These are phyloP conservation scores for Aspergillus hancockii DNA, from an alignment of 495 filamentous ascomycete genomes.

Conservation along the genomic window DNA sequence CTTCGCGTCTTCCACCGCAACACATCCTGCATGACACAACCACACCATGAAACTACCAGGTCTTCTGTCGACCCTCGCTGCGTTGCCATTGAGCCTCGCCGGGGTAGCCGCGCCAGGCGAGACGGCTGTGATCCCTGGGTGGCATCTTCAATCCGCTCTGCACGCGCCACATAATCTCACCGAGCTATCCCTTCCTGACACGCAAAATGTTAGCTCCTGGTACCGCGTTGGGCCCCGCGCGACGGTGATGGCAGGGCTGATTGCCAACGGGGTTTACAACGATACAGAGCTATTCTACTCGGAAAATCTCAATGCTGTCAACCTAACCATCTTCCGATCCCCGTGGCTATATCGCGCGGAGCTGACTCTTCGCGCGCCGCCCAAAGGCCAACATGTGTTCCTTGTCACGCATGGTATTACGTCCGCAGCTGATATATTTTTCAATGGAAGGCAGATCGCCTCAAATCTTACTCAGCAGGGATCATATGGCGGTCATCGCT, in stretches of 20 bases:
- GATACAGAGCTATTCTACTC: conserved; percentile 61
- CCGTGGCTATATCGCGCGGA: conserved; percentile 66
- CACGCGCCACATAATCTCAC: conserved; percentile 35
- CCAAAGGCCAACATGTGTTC: conserved; percentile 46
- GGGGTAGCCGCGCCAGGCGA: conserved; percentile 32
- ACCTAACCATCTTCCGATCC: conserved; percentile 50
- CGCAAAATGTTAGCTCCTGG: conserved; percentile 49
- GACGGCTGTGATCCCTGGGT: conserved; percentile 49
- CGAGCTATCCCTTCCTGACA: conserved; percentile 44
- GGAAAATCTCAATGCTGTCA: conserved; percentile 43
- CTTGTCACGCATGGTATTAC: conserved; percentile 61
- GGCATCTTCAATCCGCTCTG: conserved; percentile 56
- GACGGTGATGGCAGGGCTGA: conserved; percentile 60
- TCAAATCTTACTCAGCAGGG: conserved; percentile 51
- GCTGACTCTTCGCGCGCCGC: conserved; percentile 39
- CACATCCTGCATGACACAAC: neutral
- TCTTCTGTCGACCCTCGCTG: neutral
- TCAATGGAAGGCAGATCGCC: conserved; percentile 59
- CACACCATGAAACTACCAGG: neutral
- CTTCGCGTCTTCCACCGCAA: neutral
- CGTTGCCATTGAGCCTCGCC: neutral
- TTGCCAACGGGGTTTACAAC: conserved; percentile 54
- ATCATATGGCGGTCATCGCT: conserved; percentile 56
- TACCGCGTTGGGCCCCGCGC: conserved; percentile 49
- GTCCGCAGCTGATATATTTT: conserved; percentile 59